Percentiles rank a stretch among this genome's conserved stretches.
phyloP scores from a whole-genome alignment of 2,329 filamentous ascomycete species.

The Ascochyta viciae-villosae region DNA sequence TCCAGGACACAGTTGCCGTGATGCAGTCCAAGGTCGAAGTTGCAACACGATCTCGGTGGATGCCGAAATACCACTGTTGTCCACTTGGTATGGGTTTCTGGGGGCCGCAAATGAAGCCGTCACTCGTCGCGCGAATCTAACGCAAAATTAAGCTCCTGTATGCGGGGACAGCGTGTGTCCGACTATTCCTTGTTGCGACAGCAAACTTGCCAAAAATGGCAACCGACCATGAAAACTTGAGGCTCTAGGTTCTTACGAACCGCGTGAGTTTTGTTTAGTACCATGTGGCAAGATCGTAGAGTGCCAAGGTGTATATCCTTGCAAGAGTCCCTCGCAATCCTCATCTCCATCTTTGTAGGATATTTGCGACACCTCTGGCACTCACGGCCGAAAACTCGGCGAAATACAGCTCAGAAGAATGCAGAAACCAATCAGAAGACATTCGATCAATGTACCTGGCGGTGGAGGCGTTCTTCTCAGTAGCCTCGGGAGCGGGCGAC shows the following conservation, averaged over 20 bases:
- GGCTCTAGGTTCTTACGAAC: background rate
- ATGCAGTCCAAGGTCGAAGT: background rate
- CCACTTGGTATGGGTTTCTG: slow-evolving; percentile 6
- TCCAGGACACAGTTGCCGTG: slow-evolving; percentile 4
- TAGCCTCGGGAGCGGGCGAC: slow-evolving; percentile 17
- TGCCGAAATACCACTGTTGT: slow-evolving; percentile 2
- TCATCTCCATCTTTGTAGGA: background rate
- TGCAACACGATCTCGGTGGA: slow-evolving; percentile 4
- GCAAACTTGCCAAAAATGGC: slow-evolving; percentile 1
- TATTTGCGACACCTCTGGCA: slow-evolving; percentile 1
- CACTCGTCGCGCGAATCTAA: slow-evolving; percentile 3
- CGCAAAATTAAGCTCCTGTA: slow-evolving; percentile 1
- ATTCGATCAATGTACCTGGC: slow-evolving; percentile 11
- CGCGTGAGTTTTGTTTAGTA: background rate
- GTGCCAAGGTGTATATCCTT: background rate
- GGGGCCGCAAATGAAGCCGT: slow-evolving; percentile 3
- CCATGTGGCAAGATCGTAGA: background rate
- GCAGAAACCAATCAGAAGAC: slow-evolving; percentile 3
- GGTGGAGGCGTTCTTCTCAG: slow-evolving; percentile 12
- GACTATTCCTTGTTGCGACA: slow-evolving; percentile 12
- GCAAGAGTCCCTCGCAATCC: background rate
- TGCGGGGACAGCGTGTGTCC: slow-evolving; percentile 4
- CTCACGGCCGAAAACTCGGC: slow-evolving; percentile 13
- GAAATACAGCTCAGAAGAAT: slow-evolving; percentile 2
- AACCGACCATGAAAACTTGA: background rate